A percentile compares a stretch with the other conserved stretches of the same genome.
phyloP scores from a whole-genome alignment of 192 early-diverging fungal genomes.

The Backusella tarrabulga region DNA sequence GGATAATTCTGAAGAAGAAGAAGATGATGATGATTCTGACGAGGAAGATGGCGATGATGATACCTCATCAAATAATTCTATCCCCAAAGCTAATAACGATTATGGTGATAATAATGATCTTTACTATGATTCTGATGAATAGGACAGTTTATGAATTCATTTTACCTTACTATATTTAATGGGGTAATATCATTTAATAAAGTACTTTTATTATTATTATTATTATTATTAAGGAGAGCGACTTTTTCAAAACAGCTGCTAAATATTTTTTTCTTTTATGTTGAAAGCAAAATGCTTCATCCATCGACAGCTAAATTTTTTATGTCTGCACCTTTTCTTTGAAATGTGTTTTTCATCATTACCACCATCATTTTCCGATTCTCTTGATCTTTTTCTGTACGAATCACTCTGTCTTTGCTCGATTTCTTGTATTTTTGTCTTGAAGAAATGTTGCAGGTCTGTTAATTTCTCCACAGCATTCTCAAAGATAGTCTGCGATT shows the following conservation, averaged over 20 bases:
- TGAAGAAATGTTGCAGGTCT: background rate
- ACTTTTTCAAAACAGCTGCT: background rate
- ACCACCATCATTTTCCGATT: background rate
- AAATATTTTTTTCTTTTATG: too few relatives aligned
- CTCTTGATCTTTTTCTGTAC: background rate
- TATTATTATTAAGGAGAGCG: background rate
- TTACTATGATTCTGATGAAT: background rate
- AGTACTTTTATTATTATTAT: background rate
- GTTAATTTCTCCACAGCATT: background rate
- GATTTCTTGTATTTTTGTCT: background rate
- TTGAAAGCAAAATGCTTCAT: background rate
- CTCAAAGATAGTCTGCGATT: background rate
- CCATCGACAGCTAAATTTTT: background rate
- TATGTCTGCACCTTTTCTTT: background rate
- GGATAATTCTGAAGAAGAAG: background rate
- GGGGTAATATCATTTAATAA: background rate
- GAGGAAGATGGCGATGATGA: background rate
- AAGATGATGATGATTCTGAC: background rate
- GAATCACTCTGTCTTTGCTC: background rate
- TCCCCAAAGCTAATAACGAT: background rate
- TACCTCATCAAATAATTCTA: background rate
- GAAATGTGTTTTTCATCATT: background rate
- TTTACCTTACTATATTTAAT: background rate
- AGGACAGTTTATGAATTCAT: background rate
- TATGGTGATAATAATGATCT: background rate